Conservation (phyloP, 1,284 basidiomycete species). For the Malassezia psittaci region DNA sequence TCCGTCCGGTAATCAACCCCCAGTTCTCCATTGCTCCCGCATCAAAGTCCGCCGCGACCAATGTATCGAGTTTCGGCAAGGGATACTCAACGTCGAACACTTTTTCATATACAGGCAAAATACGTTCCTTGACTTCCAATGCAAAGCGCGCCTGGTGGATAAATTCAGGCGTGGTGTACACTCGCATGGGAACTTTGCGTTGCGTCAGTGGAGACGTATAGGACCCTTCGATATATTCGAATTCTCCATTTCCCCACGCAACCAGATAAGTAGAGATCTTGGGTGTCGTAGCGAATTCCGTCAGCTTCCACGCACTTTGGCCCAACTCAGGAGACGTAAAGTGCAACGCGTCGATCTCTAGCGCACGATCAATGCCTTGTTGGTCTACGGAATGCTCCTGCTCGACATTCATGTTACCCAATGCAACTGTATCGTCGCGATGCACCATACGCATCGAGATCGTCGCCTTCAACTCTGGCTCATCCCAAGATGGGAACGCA, state of each 20-base stretch:
- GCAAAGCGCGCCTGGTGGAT: constrained; percentile 66
- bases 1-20: constrained; percentile 75
- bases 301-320: constrained; percentile 28
- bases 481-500: constrained; percentile 63
- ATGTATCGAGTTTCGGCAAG: constrained; percentile 59
- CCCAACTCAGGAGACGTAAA: constrained; percentile 54
- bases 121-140: constrained; percentile 73
- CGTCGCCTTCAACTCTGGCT: constrained; percentile 85
- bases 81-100: constrained; percentile 77
- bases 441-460: constrained; percentile 72
- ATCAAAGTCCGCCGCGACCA: constrained; percentile 60
- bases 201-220: constrained; percentile 71
- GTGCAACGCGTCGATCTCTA: constrained; percentile 56
- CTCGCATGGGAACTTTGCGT: constrained; percentile 66
- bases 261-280: constrained; percentile 80
- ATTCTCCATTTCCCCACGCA: constrained; percentile 78
- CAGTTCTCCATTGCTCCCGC: constrained; percentile 83
- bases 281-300: constrained; percentile 36
- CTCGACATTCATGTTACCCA: constrained; percentile 65
- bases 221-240: constrained; percentile 61
- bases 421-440: constrained; percentile 55
- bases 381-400: constrained; percentile 1
- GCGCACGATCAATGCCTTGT: constrained; percentile 13
- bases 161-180: constrained; percentile 68
- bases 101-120: constrained; percentile 78